Conservation (phyloP, 139 green algal genomes). For the Asterochloris erici region DNA sequence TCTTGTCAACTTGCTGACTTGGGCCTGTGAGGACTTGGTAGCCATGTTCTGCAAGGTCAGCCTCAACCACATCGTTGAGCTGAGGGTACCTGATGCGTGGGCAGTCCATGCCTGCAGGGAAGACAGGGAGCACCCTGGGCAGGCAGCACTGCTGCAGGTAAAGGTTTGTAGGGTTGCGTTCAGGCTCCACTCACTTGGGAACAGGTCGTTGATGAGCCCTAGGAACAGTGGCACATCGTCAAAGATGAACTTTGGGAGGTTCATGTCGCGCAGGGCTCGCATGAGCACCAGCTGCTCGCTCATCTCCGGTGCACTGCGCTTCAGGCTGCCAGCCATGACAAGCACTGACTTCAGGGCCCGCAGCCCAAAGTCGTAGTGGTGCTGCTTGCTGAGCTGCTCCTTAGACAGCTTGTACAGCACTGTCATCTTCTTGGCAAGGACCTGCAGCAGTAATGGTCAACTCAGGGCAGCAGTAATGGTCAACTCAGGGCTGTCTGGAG, state of each 20-base stretch:
- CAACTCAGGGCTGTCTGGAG: neutral
- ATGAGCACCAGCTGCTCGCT: conserved; percentile 78
- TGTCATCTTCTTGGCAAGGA: conserved; percentile 87
- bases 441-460: conserved; percentile 17
- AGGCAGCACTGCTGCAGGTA: neutral
- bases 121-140: neutral
- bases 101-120: conserved; percentile 63
- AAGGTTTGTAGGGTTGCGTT: neutral
- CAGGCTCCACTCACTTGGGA: conserved; percentile 34
- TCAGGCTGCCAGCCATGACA: conserved; percentile 81
- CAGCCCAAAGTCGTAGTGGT: conserved; percentile 88
- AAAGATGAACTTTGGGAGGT: conserved; percentile 87
- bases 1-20: conserved; percentile 77
- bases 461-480: neutral
- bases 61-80: conserved; percentile 84
- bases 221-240: conserved; percentile 88
- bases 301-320: conserved; percentile 73
- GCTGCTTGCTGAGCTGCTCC: conserved; percentile 84
- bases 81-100: conserved; percentile 66
- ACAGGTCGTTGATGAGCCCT: conserved; percentile 75
- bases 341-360: conserved; percentile 80
- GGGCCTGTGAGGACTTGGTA: conserved; percentile 59
- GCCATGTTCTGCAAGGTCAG: conserved; percentile 66
- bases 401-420: conserved; percentile 82
- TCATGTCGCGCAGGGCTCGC: conserved; percentile 87